These are phyloP conservation scores for Piper betle DNA, from an alignment of 164 flowering plant species.

Conservation along the genomic window DNA sequence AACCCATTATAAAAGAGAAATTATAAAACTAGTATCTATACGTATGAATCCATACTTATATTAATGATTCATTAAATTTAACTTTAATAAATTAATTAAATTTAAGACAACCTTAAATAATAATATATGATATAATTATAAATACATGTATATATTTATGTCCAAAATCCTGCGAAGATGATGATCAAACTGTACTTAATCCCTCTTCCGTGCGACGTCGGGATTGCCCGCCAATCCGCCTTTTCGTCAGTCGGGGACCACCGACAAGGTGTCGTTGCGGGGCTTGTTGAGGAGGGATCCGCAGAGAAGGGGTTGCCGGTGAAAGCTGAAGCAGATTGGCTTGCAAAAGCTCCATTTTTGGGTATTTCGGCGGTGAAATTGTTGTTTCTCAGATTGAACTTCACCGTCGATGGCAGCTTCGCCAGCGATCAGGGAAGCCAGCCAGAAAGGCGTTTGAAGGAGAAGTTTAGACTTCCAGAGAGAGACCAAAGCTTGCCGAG, in stretches of 20 bases:
- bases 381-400: conserved; percentile 62
- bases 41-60: too few species aligned
- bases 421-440: conserved; percentile 54
- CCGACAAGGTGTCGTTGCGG: conserved; percentile 23
- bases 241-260: conserved; percentile 4
- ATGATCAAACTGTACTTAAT: conserved; percentile 63
- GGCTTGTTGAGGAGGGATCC: conserved; percentile 71
- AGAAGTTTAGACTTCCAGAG: conserved; percentile 63
- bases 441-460: conserved; percentile 61
- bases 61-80: too few species aligned
- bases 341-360: conserved; percentile 57
- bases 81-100: too few species aligned
- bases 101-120: too few species aligned
- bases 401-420: conserved; percentile 55
- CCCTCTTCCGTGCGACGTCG: conserved; percentile 12
- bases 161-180: too few species aligned
- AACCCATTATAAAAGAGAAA: too few species aligned
- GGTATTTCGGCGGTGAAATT: conserved; percentile 79
- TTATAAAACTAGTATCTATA: too few species aligned
- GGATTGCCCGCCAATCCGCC: conserved; percentile 12
- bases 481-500: conserved; percentile 58
- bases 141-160: too few species aligned
- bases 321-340: conserved; percentile 84
- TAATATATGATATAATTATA: too few species aligned
- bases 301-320: conserved; percentile 61